Base-by-base conservation (phyloP, 2,329 filamentous ascomycete genomes). In the Curvularia lunata region DNA sequence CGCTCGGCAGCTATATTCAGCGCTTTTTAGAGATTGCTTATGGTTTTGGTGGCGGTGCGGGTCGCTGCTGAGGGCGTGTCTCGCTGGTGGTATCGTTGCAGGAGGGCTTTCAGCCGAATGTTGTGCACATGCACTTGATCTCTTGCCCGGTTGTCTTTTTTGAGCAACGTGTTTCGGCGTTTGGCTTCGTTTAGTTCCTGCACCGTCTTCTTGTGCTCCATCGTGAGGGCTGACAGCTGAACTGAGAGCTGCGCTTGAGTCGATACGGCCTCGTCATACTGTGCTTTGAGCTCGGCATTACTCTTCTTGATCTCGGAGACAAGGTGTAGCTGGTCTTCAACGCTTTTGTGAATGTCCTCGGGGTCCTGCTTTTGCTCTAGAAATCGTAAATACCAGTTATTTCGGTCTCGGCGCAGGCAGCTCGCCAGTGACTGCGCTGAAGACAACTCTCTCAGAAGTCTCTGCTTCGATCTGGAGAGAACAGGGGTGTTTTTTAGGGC, bases 61-160 rank as follows among this genome's bases (percentile, higher is more conserved):
- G 32, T 27, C 16, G 27, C 40, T 27, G 41, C 48, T 1, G 40
- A 30, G 2, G 27, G 23, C 5, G 21, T 54, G 13, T 27, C 38
- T n/a, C 38, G 42, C 18, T 45, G 43, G 3, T 27, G 38, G 21
- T 51, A 59, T 13, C 37, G 30, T n/a, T 48, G 49, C 12, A 66
- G 38, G 0, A 40, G 27, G 1, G 59, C 56, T 43, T 69, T 66
- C 12, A 66, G 45, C 13, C 37, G 51, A 18, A 67, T 41, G 38
- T 66, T 67, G 0, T 57, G 59, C 58, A 59, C 42, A 53, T 30
- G 54, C 9, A 66, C 42, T 32, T 64, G 66, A 5, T 48, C 63
- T 19, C 67, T 69, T 7, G 53, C 42, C 13, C 60, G 58, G n/a
- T 66, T 63, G 42, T 59, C 63, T 42, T 63, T 64, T 47, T 60